A percentile compares a stretch with the other conserved stretches of the same genome.
Conservation (phyloP, 2,329 filamentous ascomycete species). For the Diaporthe humulicola region DNA sequence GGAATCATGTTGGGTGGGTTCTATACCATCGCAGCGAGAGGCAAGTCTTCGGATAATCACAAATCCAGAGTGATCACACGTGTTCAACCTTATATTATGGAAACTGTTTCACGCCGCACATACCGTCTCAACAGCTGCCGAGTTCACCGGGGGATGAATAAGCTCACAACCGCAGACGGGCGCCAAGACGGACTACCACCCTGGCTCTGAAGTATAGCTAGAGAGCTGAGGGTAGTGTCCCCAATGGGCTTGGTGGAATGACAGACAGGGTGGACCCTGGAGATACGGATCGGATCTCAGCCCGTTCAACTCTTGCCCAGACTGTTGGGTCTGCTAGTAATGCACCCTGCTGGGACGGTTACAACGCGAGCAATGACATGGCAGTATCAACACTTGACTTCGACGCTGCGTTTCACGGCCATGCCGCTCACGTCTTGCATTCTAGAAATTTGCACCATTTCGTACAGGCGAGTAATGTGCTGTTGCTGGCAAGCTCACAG, state of each 20-base stretch:
- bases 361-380: neutral
- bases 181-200: constrained; percentile 19
- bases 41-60: neutral
- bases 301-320: neutral
- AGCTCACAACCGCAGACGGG: constrained; percentile 7
- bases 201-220: neutral
- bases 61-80: neutral
- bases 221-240: neutral
- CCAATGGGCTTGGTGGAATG: neutral
- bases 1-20: neutral
- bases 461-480: neutral
- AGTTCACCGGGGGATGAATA: constrained; percentile 5
- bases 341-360: neutral
- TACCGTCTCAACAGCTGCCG: neutral
- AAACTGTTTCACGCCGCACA: constrained; percentile 8
- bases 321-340: constrained; percentile 12
- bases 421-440: neutral
- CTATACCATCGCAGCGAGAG: neutral
- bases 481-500: no score
- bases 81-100: neutral
- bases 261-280: neutral
- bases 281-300: neutral
- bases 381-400: neutral
- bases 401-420: neutral
- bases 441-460: neutral